These are phyloP conservation scores for Clarireedia monteithiana DNA, from an alignment of 2,329 filamentous ascomycete species.

Conservation along the genomic window DNA sequence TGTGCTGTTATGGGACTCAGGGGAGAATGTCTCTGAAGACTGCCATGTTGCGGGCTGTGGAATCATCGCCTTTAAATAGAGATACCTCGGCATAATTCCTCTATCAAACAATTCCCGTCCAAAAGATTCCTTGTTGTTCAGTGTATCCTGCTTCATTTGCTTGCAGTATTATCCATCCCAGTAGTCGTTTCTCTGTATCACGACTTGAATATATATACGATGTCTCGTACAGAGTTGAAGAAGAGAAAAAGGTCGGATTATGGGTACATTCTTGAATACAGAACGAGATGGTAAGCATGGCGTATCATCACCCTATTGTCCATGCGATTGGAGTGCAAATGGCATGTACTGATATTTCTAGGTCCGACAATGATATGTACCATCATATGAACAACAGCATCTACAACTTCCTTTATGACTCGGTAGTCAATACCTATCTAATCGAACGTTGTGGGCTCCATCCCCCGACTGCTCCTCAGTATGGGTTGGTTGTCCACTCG, in stretches of 20 bases:
- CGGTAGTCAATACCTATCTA: slow-evolving; percentile 81
- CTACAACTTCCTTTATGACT: slow-evolving; percentile 84
- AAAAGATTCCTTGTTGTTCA: no score
- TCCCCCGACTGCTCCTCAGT: slow-evolving; percentile 61
- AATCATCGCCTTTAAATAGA: no score
- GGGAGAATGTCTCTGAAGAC: no score
- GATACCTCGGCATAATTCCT: no score
- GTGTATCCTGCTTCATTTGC: not conserved
- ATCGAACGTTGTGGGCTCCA: slow-evolving; percentile 69
- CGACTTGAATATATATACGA: not conserved
- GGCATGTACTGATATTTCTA: slow-evolving; percentile 28
- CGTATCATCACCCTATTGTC: not conserved
- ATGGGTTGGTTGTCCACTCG: slow-evolving; percentile 78
- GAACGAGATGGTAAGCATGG: slow-evolving; percentile 66
- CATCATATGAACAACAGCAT: slow-evolving; percentile 87
- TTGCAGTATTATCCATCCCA: no score
- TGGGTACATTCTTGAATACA: slow-evolving; percentile 69
- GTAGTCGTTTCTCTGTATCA: not conserved
- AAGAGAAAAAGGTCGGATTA: slow-evolving; percentile 64
- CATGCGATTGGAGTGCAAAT: slow-evolving; percentile 7
- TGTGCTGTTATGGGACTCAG: no score
- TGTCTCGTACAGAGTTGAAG: slow-evolving; percentile 42
- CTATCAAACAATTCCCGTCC: no score
- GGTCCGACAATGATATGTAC: slow-evolving; percentile 94
- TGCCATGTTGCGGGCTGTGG: no score